These are phyloP conservation scores for Septoria petroselini DNA, from an alignment of 2,329 filamentous ascomycete genomes.

Conservation along the genomic window DNA sequence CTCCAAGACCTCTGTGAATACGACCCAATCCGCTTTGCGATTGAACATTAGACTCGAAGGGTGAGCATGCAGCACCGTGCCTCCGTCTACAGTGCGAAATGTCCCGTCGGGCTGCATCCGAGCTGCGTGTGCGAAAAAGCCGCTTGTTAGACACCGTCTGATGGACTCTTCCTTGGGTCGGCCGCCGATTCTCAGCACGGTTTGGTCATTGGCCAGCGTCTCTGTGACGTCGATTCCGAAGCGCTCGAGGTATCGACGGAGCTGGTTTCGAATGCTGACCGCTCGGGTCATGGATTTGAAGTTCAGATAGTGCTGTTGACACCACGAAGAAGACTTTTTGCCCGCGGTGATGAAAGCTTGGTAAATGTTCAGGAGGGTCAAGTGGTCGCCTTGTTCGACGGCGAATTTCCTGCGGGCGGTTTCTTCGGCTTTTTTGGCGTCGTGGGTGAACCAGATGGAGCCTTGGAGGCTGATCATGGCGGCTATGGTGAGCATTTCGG, in stretches of 20 bases:
- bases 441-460: conserved; percentile 76
- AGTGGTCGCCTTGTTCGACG: conserved; percentile 87
- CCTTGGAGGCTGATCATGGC: conserved; percentile 90
- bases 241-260: conserved; percentile 81
- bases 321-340: conserved; percentile 80
- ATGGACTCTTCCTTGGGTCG: conserved; percentile 66
- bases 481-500: conserved; percentile 84
- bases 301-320: conserved; percentile 80
- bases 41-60: conserved; percentile 95
- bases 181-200: conserved; percentile 41
- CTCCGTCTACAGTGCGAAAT: conserved; percentile 80
- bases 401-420: conserved; percentile 76
- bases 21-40: conserved; percentile 91
- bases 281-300: conserved; percentile 79
- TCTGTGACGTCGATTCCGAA: conserved; percentile 73
- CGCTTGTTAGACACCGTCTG: conserved; percentile 77
- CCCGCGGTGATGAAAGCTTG: conserved; percentile 81
- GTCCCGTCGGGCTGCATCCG: conserved; percentile 91
- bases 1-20: conserved; percentile 92
- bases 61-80: conserved; percentile 76
- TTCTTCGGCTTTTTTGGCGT: conserved; percentile 72
- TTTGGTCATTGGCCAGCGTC: conserved; percentile 45
- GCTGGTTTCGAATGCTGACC: conserved; percentile 79
- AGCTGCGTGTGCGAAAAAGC: conserved; percentile 90
- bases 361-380: conserved; percentile 92